Evolutionary conservation across 2,329 filamentous ascomycete genomes (phyloP).

Genomic region (Elsinoe arachidis): DNA sequence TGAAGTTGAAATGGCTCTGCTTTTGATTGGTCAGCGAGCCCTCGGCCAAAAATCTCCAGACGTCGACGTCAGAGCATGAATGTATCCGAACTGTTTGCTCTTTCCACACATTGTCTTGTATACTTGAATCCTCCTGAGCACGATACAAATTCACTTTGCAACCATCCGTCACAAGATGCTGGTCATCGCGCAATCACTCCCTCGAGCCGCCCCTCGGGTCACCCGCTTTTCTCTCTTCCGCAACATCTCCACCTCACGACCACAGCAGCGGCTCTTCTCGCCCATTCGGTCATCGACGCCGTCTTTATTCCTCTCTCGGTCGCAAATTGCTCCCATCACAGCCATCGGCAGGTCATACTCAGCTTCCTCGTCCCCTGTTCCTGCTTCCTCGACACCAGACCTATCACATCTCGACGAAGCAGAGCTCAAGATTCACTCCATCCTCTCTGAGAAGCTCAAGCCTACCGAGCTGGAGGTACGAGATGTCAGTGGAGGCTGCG

Average conservation of each 20-base stretch:
- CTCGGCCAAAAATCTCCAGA: no score
- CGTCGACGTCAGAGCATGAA: no score
- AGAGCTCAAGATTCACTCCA: background rate
- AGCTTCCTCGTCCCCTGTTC: background rate
- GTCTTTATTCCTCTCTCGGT: background rate
- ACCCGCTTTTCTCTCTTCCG: background rate
- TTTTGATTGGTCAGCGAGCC: no score
- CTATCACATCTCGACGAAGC: slow-evolving; percentile 11
- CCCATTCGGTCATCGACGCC: background rate
- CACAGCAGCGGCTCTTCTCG: background rate
- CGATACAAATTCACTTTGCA: no score
- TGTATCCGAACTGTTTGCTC: no score
- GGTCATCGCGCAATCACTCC: background rate
- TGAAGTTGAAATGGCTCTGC: no score
- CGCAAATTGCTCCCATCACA: background rate
- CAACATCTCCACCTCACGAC: background rate
- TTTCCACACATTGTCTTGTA: no score
- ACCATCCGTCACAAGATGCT: background rate
- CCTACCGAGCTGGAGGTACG: slow-evolving; percentile 47
- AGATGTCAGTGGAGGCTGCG: slow-evolving; percentile 76
- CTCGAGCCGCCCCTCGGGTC: background rate
- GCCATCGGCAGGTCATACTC: background rate
- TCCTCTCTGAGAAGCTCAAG: background rate
- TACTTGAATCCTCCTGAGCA: no score
- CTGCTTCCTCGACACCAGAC: background rate